Evolutionary conservation across 75 land plant genomes (phyloP), one percentile per base, ranked within the genome.

Genomic region (Picea glauca): DNA sequence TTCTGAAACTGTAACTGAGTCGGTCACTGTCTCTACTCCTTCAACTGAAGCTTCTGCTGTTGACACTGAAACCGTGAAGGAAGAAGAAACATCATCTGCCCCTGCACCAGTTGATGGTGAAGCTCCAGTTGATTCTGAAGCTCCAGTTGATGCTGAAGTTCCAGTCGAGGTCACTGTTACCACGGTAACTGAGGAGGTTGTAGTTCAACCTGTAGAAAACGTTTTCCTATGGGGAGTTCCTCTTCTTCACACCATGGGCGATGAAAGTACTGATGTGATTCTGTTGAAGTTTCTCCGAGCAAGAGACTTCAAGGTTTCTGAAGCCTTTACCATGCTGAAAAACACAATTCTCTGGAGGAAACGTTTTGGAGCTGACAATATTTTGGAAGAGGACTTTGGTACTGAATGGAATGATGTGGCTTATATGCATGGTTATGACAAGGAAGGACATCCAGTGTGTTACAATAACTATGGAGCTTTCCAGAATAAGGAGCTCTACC

Each of bases 371-470:
- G 83, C 89, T 56, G 90, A 89, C 40, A 64, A 32, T 20, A 76
- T 87, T 20, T 60, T 87, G 58, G 88, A 84, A 60, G 89, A 89
- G 77, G 81, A 80, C 72, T 18, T 84, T 33, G 86, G 76, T 77
- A 57, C 81, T 58, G 85, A 84, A 15, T 73, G 81, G 60, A 87
- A 86, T 56, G 74, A 73, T 32, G 86, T 66, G 13, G 87, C 82
- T 60, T 88, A 84, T 84, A 90, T 82, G 83, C 83, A 85, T 79
- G 93, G 91, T 6, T 26, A 38, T 9, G 90, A 86, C 38, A 86
- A 85, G 80, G 89, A 90, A 74, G 91, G 91, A 6, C 88, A 88
- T 76, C 94, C 94, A 0, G 94, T 92, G 12, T 88, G 90, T 82
- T 92, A 92, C 87, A 90, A 92, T 72, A 85, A 77, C 13, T 90